Percentiles rank a stretch among this genome's conserved stretches.
These are phyloP conservation scores for Penicillium sp. DNA, from an alignment of 2,329 filamentous ascomycete genomes.

Conservation along the genomic window DNA sequence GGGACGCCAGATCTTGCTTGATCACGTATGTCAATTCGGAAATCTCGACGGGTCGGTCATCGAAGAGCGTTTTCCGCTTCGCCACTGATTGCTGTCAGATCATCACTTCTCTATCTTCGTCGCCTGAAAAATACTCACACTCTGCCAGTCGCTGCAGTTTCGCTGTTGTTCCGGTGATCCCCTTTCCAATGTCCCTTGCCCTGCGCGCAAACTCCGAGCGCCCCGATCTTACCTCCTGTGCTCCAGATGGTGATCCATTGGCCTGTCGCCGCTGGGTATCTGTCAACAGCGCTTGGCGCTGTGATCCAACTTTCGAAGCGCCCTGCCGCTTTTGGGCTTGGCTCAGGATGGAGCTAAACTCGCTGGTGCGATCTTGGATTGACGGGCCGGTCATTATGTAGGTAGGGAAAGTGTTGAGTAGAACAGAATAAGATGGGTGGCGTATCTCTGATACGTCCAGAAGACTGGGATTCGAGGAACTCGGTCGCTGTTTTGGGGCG, in stretches of 20 bases:
- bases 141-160: slow-evolving; percentile 93
- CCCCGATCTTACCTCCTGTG: slow-evolving; percentile 46
- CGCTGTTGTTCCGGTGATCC: slow-evolving; percentile 88
- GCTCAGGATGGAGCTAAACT: slow-evolving; percentile 88
- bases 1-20: slow-evolving; percentile 86
- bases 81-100: slow-evolving; percentile 61
- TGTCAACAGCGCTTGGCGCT: slow-evolving; percentile 76
- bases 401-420: background rate
- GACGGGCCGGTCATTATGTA: slow-evolving; percentile 59
- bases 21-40: slow-evolving; percentile 96
- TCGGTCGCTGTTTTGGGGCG: background rate
- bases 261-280: slow-evolving; percentile 62
- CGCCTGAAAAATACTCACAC: slow-evolving; percentile 49
- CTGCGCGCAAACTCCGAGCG: slow-evolving; percentile 90
- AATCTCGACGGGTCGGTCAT: slow-evolving; percentile 94
- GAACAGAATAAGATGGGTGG: background rate
- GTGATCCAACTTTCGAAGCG: slow-evolving; percentile 71
- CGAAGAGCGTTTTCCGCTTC: slow-evolving; percentile 94
- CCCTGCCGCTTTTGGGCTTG: slow-evolving; percentile 81
- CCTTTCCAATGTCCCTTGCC: slow-evolving; percentile 87
- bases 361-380: slow-evolving; percentile 93
- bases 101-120: background rate
- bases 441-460: background rate
- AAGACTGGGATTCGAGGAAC: slow-evolving; percentile 8
- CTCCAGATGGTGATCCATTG: slow-evolving; percentile 61